Conservation (phyloP, 2,329 filamentous ascomycete species). For the Basipetospora chlamydospora region DNA sequence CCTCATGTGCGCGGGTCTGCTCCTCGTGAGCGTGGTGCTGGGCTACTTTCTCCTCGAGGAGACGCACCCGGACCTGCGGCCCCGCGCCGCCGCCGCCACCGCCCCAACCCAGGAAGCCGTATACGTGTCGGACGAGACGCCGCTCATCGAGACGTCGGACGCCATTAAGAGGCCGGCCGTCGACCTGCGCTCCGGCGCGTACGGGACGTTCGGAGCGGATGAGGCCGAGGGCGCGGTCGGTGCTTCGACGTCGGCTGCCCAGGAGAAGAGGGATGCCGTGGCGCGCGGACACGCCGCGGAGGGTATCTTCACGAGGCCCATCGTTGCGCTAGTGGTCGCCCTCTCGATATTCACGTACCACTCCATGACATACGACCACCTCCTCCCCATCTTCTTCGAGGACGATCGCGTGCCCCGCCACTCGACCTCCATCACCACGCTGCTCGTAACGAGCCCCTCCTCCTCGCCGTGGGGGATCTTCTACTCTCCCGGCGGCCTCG, state of each 20-base stretch:
- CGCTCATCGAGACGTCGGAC: slow-evolving; percentile 61
- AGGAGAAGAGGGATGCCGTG: slow-evolving; percentile 12
- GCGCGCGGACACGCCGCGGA: too few species aligned
- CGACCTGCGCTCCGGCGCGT: slow-evolving; percentile 39
- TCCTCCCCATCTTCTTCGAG: slow-evolving; percentile 86
- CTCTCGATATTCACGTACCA: slow-evolving; percentile 88
- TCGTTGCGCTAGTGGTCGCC: slow-evolving; percentile 48
- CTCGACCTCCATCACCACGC: slow-evolving; percentile 10
- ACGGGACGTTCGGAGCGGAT: slow-evolving; percentile 40
- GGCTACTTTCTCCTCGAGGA: slow-evolving; percentile 76
- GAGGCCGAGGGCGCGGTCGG: too few species aligned
- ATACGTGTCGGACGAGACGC: slow-evolving; percentile 43
- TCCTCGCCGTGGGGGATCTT: slow-evolving; percentile 32
- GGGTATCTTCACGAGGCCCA: slow-evolving; percentile 8
- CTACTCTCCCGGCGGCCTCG: slow-evolving; percentile 46
- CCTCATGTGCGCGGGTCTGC: slow-evolving; percentile 62
- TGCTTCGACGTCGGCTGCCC: not conserved
- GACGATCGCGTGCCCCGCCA: slow-evolving; percentile 39
- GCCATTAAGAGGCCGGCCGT: slow-evolving; percentile 58
- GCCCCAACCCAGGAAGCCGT: too few species aligned
- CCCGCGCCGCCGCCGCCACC: slow-evolving; percentile 27
- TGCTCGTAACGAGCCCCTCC: slow-evolving; percentile 9
- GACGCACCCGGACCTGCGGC: slow-evolving; percentile 57
- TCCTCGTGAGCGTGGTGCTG: slow-evolving; percentile 63
- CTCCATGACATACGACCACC: slow-evolving; percentile 86